A percentile compares a stretch with the other conserved stretches of the same genome.
phyloP scores from a whole-genome alignment of 2,329 filamentous ascomycete species.

The Diaporthe citri region DNA sequence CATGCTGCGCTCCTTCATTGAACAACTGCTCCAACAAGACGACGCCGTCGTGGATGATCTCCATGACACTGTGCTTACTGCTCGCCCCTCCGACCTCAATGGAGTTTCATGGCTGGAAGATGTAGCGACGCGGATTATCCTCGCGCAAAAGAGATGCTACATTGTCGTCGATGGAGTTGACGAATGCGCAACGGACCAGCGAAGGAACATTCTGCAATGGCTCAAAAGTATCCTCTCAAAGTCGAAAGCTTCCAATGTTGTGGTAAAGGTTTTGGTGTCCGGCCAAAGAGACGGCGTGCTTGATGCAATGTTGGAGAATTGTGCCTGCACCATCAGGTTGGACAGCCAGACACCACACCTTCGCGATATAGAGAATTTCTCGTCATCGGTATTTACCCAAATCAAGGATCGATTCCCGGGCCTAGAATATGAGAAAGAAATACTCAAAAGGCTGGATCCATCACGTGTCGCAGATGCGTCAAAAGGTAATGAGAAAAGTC shows the following conservation, averaged over 20 bases:
- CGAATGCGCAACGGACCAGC: background rate
- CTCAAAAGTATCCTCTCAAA: rapidly evolving
- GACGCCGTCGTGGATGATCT: background rate
- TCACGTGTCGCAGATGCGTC: background rate
- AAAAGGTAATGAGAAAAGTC: background rate
- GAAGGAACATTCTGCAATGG: background rate
- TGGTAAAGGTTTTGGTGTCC: background rate
- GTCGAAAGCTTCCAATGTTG: background rate
- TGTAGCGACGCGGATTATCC: background rate
- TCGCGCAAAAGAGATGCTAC: background rate
- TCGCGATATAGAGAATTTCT: background rate
- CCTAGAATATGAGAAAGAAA: background rate
- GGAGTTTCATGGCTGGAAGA: background rate
- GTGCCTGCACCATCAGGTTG: background rate
- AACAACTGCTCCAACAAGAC: background rate
- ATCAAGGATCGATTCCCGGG: background rate
- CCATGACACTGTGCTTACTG: background rate
- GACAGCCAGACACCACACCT: background rate
- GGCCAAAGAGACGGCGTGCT: background rate
- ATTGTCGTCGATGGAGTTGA: background rate
- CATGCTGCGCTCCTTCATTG: background rate
- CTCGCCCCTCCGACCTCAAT: background rate
- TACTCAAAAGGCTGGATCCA: background rate
- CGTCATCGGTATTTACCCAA: background rate
- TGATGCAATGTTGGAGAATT: background rate